phyloP scores from a whole-genome alignment of 192 early-diverging fungal species.

The Gaertneriomyces semiglobifer region DNA sequence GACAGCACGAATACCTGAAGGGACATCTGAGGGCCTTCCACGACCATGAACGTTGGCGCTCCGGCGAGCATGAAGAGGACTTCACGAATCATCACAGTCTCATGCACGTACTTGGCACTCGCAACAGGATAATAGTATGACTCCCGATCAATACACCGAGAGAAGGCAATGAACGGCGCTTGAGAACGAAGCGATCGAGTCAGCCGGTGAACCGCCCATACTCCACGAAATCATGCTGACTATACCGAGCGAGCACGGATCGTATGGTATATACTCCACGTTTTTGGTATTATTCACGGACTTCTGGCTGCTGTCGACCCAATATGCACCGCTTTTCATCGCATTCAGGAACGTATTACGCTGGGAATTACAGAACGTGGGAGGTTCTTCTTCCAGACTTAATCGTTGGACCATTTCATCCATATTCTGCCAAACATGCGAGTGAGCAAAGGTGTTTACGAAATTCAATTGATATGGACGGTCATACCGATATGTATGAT shows the following conservation, averaged over 20 bases:
- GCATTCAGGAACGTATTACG: neutral
- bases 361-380: neutral
- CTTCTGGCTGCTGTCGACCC: neutral
- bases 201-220: neutral
- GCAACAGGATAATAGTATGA: slow-evolving; percentile 5
- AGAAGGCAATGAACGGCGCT: slow-evolving; percentile 8
- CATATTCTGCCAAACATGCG: neutral
- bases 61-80: slow-evolving; percentile 15
- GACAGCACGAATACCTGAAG: too few relatives aligned
- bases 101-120: neutral
- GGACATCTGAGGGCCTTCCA: neutral
- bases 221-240: neutral
- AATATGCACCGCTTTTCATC: neutral
- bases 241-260: slow-evolving; percentile 1
- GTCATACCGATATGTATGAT: neutral
- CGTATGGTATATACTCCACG: neutral
- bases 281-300: neutral
- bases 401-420: neutral
- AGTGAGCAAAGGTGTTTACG: neutral
- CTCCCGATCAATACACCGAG: neutral
- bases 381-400: neutral
- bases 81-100: slow-evolving; percentile 20
- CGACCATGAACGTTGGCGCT: slow-evolving; percentile 1
- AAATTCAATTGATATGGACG: neutral
- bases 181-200: neutral